Evolutionary conservation across 2,329 filamentous ascomycete genomes (phyloP), one percentile per base, ranked within the genome.

Genomic region (Pseudopyricularia cyperi): DNA sequence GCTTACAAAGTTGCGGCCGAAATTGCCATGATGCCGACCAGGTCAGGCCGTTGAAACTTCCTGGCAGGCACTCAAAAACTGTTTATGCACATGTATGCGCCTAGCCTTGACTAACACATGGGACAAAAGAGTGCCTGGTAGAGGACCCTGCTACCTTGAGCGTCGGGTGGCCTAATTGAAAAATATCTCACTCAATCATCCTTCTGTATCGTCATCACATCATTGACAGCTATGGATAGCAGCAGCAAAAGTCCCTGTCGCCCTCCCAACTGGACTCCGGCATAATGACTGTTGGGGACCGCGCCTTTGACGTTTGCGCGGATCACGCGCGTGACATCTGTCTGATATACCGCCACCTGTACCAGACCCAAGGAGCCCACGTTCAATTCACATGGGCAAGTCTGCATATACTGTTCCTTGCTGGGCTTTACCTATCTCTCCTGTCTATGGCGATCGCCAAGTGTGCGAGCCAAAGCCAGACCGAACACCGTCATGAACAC

Each of bases 1-100:
- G 73, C 64, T 12, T 81, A 80, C 54, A 74, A 76, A 56, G 73
- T 76, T 8, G 77, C 69, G 57, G 74, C 69, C 4, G 73, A 77
- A 60, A 66, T 76, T 34, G 61, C 52, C 15, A 60, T 75, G 44
- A 9, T 9, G 28, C 28, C 28, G n/a, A n/a, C n/a, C n/a, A n/a
- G n/a, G n/a, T n/a, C n/a, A n/a, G n/a, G n/a, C n/a, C n/a, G n/a
- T n/a, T n/a, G n/a, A n/a, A n/a, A n/a, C n/a, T n/a, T n/a, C n/a
- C n/a, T n/a, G n/a, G n/a, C n/a, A n/a, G n/a, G n/a, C n/a, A n/a
- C n/a, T n/a, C n/a, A n/a, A n/a, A n/a, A n/a, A n/a, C n/a, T n/a
- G n/a, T n/a, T n/a, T n/a, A n/a, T n/a, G n/a, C n/a, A n/a, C n/a
- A n/a, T n/a, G n/a, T n/a, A n/a, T n/a, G n/a, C n/a, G n/a, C n/a